Evolutionary conservation across 768 basidiomycete genomes (phyloP).

Genomic region (Boletus edulis): DNA sequence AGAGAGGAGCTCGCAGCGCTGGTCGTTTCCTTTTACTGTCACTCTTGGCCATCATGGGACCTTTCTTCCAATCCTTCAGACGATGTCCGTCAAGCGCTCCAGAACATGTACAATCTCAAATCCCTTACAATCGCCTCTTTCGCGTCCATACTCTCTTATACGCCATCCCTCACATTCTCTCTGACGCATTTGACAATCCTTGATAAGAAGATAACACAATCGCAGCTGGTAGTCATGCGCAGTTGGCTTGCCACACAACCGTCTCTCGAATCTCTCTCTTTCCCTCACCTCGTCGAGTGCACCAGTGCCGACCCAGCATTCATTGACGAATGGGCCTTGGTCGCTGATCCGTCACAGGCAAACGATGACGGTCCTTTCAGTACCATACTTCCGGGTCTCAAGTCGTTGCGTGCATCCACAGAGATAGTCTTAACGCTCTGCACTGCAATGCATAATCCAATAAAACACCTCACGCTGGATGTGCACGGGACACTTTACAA

Average conservation of each 20-base stretch:
- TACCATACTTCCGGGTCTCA: slow-evolving; percentile 23
- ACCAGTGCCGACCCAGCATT: background rate
- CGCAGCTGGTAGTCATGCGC: slow-evolving; percentile 20
- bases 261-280: slow-evolving; percentile 26
- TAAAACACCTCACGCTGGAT: slow-evolving; percentile 22
- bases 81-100: slow-evolving; percentile 24
- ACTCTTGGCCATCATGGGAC: slow-evolving; percentile 19
- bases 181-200: slow-evolving; percentile 29
- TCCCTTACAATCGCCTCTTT: slow-evolving; percentile 27
- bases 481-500: slow-evolving; percentile 29
- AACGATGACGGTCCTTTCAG: background rate
- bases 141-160: slow-evolving; percentile 17
- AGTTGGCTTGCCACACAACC: slow-evolving; percentile 25
- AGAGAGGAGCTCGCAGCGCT: slow-evolving; percentile 20
- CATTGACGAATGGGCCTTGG: slow-evolving; percentile 10
- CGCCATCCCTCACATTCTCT: slow-evolving; percentile 19
- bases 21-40: slow-evolving; percentile 24
- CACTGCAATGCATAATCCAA: slow-evolving; percentile 12
- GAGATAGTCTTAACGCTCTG: slow-evolving; percentile 21
- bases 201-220: slow-evolving; percentile 21
- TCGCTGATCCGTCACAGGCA: background rate
- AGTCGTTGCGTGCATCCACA: slow-evolving; percentile 27
- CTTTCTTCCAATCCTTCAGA: slow-evolving; percentile 2
- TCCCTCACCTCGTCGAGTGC: slow-evolving; percentile 25
- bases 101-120: slow-evolving; percentile 30